A percentile compares a stretch with the other conserved stretches of the same genome.
These are phyloP conservation scores for Podaxis mareebaensis DNA, from an alignment of 768 basidiomycete genomes.

Conservation along the genomic window DNA sequence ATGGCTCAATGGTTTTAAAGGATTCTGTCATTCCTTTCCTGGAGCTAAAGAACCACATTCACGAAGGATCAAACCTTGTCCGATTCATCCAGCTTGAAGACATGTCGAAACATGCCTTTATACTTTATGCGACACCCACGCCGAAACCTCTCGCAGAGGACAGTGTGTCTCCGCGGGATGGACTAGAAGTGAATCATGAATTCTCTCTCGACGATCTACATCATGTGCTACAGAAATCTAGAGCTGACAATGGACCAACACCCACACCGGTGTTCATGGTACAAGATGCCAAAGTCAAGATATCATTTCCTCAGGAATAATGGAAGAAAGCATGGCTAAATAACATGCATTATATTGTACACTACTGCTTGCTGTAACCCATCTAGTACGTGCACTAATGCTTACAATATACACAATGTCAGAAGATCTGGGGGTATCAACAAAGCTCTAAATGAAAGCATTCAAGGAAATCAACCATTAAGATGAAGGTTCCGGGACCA, in stretches of 20 bases:
- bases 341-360: not conserved
- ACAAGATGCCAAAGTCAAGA: not conserved
- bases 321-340: not conserved
- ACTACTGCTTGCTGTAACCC: not conserved
- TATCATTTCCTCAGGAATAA: not conserved
- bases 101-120: conserved; percentile 43
- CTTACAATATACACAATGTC: not conserved
- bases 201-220: conserved; percentile 1
- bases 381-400: not conserved
- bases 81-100: conserved; percentile 50
- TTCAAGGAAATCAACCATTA: not conserved
- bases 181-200: not conserved
- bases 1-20: not conserved
- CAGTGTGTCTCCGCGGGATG: not conserved
- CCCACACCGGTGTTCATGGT: not conserved
- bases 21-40: conserved; percentile 10
- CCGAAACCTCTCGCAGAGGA: not conserved
- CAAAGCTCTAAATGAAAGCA: not conserved
- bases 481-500: conserved; percentile 67
- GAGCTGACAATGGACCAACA: not conserved
- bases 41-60: conserved; percentile 38
- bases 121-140: conserved; percentile 39
- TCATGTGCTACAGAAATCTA: conserved; percentile 1
- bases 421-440: not conserved
- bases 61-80: conserved; percentile 46